Evolutionary conservation across 1,284 basidiomycete genomes (phyloP), one percentile per base, ranked within the genome.

Genomic region (Tilletia indica): DNA sequence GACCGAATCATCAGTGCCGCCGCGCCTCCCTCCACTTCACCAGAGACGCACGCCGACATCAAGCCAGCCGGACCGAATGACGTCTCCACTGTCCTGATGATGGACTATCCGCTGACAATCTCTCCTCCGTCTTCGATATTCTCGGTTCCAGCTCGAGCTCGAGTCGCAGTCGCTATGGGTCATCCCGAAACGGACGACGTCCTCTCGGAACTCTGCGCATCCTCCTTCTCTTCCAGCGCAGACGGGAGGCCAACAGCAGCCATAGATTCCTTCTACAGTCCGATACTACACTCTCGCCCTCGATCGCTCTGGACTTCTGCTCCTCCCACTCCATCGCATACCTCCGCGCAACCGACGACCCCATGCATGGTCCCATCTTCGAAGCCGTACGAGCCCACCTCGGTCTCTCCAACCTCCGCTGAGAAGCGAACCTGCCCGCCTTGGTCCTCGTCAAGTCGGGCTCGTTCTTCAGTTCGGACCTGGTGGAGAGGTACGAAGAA

Each of bases 241-340:
- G 12, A 39, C 66, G 12, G 6, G 14, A 36, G 11, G 11, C 64
- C 64, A 19, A 5, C 5, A 4, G 21, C 39, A n/a, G 38, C 6
- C 21, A 67, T 48, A 42, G 2, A 36, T 48, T 14, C 31, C n/a
- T 14, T 42, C 64, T 9, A 25, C 39, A 11, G 45, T 48, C 16
- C 42, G 66, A 21, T 64, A 39, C 25, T 31, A 31, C 2, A 2
- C 25, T 31, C 25, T 31, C 25, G 25, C 2, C 25, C 72, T 76
- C 78, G 31, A 74, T 84, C 4, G 81, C 82, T 12, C 71, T 84
- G 58, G 82, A 84, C 71, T 83, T 82, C 71, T 69, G 82, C 42
- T 74, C 68, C 47, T 73, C 72, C 5, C 66, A 82, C 12, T 72
- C 75, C 1, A 83, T 83, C 48, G 79, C 77, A 3, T 79, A 79